These are phyloP conservation scores for Dendrostoma leiphaemia DNA, from an alignment of 2,329 filamentous ascomycete genomes.

Conservation along the genomic window DNA sequence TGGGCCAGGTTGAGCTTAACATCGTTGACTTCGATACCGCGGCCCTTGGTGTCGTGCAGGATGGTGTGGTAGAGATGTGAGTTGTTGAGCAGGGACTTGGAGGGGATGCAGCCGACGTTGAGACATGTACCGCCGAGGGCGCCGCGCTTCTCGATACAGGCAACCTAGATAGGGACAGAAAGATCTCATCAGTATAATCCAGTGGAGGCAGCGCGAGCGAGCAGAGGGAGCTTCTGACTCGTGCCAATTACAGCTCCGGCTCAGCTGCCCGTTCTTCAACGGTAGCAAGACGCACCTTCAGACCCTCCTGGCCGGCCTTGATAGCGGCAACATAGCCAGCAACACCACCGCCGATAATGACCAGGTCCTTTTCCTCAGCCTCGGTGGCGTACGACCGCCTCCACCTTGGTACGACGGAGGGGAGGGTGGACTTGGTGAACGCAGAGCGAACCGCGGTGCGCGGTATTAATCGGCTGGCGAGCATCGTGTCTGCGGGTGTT, in stretches of 20 bases:
- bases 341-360: constrained; percentile 97
- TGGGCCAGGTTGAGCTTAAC: constrained; percentile 92
- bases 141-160: constrained; percentile 98
- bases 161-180: constrained; percentile 56
- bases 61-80: constrained; percentile 97
- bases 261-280: background rate
- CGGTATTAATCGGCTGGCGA: constrained; percentile 60
- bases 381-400: constrained; percentile 58
- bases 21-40: constrained; percentile 95
- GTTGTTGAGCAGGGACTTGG: constrained; percentile 99
- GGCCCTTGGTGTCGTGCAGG: constrained; percentile 93
- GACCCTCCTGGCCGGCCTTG: constrained; percentile 94
- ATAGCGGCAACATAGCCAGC: constrained; percentile 98
- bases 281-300: constrained; percentile 67
- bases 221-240: too few species aligned
- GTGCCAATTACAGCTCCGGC: background rate
- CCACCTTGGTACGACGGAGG: constrained; percentile 52
- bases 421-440: constrained; percentile 34
- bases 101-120: constrained; percentile 99
- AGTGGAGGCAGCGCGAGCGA: background rate
- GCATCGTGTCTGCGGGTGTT: constrained; percentile 38
- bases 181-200: background rate
- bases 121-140: constrained; percentile 93
- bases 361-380: constrained; percentile 87
- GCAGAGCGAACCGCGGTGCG: constrained; percentile 56